Base-by-base conservation (phyloP, 2,329 filamentous ascomycete species). In the Trichophyton rubrum region DNA sequence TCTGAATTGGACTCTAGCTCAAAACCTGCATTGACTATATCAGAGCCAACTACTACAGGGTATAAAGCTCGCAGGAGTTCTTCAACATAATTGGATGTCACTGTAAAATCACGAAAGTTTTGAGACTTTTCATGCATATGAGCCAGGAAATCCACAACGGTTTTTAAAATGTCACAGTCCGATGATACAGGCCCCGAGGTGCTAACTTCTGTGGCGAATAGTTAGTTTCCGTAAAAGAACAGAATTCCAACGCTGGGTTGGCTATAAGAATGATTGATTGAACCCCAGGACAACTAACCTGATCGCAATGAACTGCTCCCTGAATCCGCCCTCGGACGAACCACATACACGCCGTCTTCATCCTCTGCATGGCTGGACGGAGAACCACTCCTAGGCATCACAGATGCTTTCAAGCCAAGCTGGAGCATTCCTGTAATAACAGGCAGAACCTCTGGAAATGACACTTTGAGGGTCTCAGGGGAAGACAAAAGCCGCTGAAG, bases 361-460 rank as follows among this genome's bases (percentile, higher is more conserved):
- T 64, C 62, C 24, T 61, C 58, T 35, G 40, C 47, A 13, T 60
- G 51, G n/a, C 58, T 58, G 3, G 47, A n/a, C 1, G 56, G 35
- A n/a, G 62, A 62, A 2, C 33, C 33, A 27, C 84, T 79, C 64
- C 81, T 82, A 59, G 86, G 78, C 5, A 88, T 78, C 61, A 72
- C 68, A n/a, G 87, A 83, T 64, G 67, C 67, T 56, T 89, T 87
- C 22, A 97, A 72, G 0, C 90, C 92, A 68, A 88, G 85, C 69
- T 95, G 89, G 1, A 99, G 77, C 90, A 99, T 95, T 0, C 86
- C 83, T 3, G 85, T 86, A 53, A 99, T 86, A 9, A 95, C 85
- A 0, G 86, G 81, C 24, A 96, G 77, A 5, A 90, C 83, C 61
- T 95, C 90, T 0, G 90, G 85, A 68, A 90, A 88, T 0, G 82